These are phyloP conservation scores for Trichoderma cornu-damae DNA, from an alignment of 2,329 filamentous ascomycete genomes.

Conservation along the genomic window DNA sequence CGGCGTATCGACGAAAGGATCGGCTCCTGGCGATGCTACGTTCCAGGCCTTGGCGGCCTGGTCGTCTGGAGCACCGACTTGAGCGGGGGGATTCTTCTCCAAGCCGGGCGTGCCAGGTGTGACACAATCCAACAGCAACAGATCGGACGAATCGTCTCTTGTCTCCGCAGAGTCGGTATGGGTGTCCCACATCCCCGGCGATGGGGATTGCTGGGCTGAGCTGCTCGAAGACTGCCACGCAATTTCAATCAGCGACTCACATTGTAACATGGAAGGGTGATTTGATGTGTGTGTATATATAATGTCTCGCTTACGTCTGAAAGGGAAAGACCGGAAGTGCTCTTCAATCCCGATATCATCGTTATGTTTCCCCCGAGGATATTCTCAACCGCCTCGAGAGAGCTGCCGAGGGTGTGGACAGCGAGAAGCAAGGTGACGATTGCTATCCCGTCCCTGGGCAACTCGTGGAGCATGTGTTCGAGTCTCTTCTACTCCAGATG, in stretches of 20 bases:
- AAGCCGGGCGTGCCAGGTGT: too few species aligned
- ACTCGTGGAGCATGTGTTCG: neutral
- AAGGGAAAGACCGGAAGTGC: neutral
- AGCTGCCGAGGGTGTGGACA: neutral
- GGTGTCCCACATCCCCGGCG: neutral
- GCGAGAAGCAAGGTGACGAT: neutral
- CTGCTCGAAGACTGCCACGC: neutral
- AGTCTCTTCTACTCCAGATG: neutral
- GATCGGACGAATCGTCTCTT: neutral
- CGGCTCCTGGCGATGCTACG: neutral
- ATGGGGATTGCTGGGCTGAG: neutral
- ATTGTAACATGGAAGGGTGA: neutral
- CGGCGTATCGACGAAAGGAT: neutral
- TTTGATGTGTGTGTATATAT: neutral
- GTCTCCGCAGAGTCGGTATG: neutral
- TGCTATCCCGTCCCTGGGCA: neutral
- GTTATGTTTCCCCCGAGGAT: conserved; percentile 1
- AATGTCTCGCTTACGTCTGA: neutral
- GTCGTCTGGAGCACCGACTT: neutral
- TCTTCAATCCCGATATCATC: neutral
- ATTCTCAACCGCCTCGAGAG: neutral
- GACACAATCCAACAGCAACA: neutral
- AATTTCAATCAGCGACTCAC: neutral
- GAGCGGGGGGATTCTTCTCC: too few species aligned
- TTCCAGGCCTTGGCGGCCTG: neutral